phyloP scores from a whole-genome alignment of 805 yeast species.

The Clavispora vitiphila region DNA sequence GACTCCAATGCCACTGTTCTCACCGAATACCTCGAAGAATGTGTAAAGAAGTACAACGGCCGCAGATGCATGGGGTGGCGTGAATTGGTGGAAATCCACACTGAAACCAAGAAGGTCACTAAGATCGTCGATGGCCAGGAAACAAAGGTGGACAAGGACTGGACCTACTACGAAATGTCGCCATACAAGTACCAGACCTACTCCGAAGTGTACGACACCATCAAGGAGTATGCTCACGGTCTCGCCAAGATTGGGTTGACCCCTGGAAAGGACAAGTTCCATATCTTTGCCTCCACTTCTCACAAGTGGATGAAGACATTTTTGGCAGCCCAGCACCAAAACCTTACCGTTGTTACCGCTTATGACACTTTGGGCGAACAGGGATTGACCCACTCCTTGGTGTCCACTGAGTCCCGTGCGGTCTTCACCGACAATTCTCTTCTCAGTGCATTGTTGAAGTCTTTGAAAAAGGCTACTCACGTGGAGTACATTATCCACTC shows the following conservation, averaged over 20 bases:
- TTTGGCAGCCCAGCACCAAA: conserved; percentile 71
- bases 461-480: conserved; percentile 57
- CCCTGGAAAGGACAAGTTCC: conserved; percentile 59
- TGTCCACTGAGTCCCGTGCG: conserved; percentile 73
- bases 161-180: conserved; percentile 80
- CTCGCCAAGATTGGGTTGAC: conserved; percentile 65
- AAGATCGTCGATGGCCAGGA: conserved; percentile 77
- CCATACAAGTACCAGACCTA: conserved; percentile 65
- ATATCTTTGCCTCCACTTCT: conserved; percentile 84
- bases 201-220: conserved; percentile 46
- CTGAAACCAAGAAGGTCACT: conserved; percentile 67
- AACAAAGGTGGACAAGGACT: conserved; percentile 69
- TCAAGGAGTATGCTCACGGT: conserved; percentile 66
- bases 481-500: conserved; percentile 70
- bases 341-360: conserved; percentile 88
- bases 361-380: conserved; percentile 91
- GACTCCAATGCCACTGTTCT: conserved; percentile 63
- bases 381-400: conserved; percentile 80
- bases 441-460: conserved; percentile 60
- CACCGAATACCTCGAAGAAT: conserved; percentile 63
- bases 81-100: conserved; percentile 65
- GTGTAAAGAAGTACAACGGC: conserved; percentile 51
- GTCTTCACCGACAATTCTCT: conserved; percentile 81
- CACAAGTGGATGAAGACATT: conserved; percentile 88
- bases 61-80: conserved; percentile 72